Evolutionary conservation across 2,329 filamentous ascomycete genomes (phyloP).

Genomic region (Penicillium sp.): DNA sequence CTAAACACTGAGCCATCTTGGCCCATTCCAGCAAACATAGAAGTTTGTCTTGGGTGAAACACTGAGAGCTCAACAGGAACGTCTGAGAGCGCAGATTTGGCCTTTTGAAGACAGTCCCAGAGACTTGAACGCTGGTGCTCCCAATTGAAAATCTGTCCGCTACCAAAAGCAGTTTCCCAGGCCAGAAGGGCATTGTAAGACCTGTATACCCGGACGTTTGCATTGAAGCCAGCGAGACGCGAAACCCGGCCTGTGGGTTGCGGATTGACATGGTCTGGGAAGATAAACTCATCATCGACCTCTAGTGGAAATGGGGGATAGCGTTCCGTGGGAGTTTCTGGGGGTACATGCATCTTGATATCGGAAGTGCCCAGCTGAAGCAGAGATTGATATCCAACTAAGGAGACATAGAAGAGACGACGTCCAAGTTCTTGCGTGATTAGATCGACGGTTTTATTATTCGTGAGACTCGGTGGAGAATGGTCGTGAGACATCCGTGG

Average conservation of each 20-base stretch:
- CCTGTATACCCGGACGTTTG: slow-evolving; percentile 73
- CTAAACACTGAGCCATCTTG: slow-evolving; percentile 21
- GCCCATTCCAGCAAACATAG: slow-evolving; percentile 9
- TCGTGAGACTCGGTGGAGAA: slow-evolving; percentile 14
- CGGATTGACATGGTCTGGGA: slow-evolving; percentile 66
- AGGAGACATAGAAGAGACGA: slow-evolving; percentile 77
- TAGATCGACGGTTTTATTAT: slow-evolving; percentile 28
- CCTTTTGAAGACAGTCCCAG: slow-evolving; percentile 68
- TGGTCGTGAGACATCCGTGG: slow-evolving; percentile 25
- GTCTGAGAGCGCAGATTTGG: slow-evolving; percentile 67
- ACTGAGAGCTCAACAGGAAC: slow-evolving; percentile 70
- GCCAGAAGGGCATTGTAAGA: slow-evolving; percentile 78
- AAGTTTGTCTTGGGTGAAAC: slow-evolving; percentile 28
- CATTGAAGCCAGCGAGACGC: slow-evolving; percentile 76
- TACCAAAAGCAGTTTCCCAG: slow-evolving; percentile 80
- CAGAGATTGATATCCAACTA: slow-evolving; percentile 75
- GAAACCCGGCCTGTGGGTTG: slow-evolving; percentile 71
- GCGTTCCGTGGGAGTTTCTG: slow-evolving; percentile 71
- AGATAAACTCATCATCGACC: slow-evolving; percentile 81
- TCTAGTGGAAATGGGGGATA: slow-evolving; percentile 80
- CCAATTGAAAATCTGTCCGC: slow-evolving; percentile 74
- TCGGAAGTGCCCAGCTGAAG: slow-evolving; percentile 73
- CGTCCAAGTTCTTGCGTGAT: slow-evolving; percentile 53
- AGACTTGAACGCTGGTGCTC: slow-evolving; percentile 73
- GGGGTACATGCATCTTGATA: slow-evolving; percentile 72